These are phyloP conservation scores for Murraya koenigii DNA, from an alignment of 345 rosid genomes.

Conservation along the genomic window DNA sequence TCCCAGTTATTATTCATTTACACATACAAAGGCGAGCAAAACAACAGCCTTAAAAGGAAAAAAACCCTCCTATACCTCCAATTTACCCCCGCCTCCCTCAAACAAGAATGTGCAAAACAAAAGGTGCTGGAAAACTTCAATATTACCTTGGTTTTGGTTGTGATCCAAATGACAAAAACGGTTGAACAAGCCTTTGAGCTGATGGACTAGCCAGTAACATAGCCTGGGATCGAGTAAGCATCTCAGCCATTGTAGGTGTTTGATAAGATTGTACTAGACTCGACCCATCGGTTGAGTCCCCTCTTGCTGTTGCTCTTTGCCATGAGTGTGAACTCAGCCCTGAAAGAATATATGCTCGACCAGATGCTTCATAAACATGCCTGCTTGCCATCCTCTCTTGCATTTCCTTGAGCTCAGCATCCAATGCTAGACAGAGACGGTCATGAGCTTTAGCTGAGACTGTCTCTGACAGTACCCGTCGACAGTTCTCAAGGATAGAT, in stretches of 20 bases:
- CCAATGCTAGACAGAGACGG: slow-evolving; percentile 71
- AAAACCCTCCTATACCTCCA: slow-evolving; percentile 19
- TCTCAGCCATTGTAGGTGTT: slow-evolving; percentile 92
- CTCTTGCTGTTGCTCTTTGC: slow-evolving; percentile 99
- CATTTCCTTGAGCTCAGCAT: slow-evolving; percentile 93
- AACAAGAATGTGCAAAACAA: slow-evolving; percentile 27
- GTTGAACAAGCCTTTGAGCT: slow-evolving; percentile 64
- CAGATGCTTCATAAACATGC: slow-evolving; percentile 87
- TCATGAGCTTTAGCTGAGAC: slow-evolving; percentile 67
- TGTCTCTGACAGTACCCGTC: slow-evolving; percentile 53
- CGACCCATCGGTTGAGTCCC: slow-evolving; percentile 83
- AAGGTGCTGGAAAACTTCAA: slow-evolving; percentile 15
- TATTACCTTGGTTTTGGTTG: slow-evolving; percentile 79
- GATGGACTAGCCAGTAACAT: slow-evolving; percentile 60
- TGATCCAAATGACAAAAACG: slow-evolving; percentile 51
- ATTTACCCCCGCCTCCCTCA: slow-evolving; percentile 19
- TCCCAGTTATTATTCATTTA: slow-evolving; percentile 50
- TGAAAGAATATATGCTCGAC: slow-evolving; percentile 92
- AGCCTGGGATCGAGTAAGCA: slow-evolving; percentile 85
- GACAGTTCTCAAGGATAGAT: slow-evolving; percentile 61
- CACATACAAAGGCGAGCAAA: slow-evolving; percentile 29
- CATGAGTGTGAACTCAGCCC: slow-evolving; percentile 98
- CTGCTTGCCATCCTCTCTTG: slow-evolving; percentile 95
- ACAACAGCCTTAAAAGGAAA: slow-evolving; percentile 21
- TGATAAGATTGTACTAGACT: slow-evolving; percentile 81